Evolutionary conservation across 352 stramenopile genomes (phyloP).

Genomic region (Pelagophyceae sp.): DNA sequence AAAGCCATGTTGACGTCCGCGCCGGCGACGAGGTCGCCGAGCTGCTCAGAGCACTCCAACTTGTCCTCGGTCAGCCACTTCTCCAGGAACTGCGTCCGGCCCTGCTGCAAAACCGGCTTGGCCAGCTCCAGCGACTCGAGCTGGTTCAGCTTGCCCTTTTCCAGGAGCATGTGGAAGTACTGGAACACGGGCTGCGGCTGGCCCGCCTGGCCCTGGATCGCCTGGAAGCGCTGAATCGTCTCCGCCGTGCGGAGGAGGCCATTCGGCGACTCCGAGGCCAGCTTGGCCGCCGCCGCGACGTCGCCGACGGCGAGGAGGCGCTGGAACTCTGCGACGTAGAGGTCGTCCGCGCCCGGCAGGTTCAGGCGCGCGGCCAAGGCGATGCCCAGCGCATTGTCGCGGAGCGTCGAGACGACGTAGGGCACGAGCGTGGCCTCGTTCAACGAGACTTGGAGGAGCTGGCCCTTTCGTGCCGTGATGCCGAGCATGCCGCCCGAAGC

Average conservation of each 20-base stretch:
- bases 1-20: conserved; percentile 95
- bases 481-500: conserved; percentile 90
- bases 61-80: conserved; percentile 99
- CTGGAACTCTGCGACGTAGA: conserved; percentile 98
- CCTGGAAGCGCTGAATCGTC: conserved; percentile 97
- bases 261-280: conserved; percentile 53
- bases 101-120: conserved; percentile 92
- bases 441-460: conserved; percentile 91
- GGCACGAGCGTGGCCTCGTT: conserved; percentile 95
- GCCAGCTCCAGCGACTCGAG: conserved; percentile 97
- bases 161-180: conserved; percentile 97
- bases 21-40: conserved; percentile 89
- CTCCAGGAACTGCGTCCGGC: conserved; percentile 91
- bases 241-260: conserved; percentile 87
- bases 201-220: conserved; percentile 88
- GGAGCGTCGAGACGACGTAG: conserved; percentile 95
- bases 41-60: conserved; percentile 89
- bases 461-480: conserved; percentile 88
- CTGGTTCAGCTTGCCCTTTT: conserved; percentile 96
- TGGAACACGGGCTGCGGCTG: conserved; percentile 94
- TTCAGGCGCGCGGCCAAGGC: conserved; percentile 88
- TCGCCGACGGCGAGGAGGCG: conserved; percentile 82
- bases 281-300: conserved; percentile 60
- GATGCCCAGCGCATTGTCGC: conserved; percentile 89
- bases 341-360: conserved; percentile 91